phyloP scores from a whole-genome alignment of 345 rosid genomes.

The Salix exigua region DNA sequence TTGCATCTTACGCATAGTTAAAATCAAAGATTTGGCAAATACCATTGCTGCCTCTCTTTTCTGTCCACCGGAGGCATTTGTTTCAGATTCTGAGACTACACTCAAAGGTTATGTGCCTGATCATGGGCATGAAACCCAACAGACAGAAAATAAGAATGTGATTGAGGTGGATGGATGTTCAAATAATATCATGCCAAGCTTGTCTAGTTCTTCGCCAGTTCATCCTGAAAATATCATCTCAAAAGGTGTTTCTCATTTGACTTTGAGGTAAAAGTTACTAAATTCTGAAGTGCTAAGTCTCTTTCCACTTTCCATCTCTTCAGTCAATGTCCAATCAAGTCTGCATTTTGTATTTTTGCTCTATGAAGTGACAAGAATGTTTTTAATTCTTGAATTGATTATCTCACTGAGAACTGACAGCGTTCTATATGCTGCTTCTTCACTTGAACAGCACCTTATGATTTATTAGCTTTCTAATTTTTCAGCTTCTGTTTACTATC shows the following conservation, averaged over 20 bases:
- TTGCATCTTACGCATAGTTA: constrained; percentile 90
- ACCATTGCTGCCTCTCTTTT: constrained; percentile 85
- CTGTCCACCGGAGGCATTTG: constrained; percentile 58
- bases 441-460: neutral
- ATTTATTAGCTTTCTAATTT: neutral
- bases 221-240: constrained; percentile 32
- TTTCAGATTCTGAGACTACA: constrained; percentile 45
- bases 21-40: constrained; percentile 96
- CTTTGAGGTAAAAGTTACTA: constrained; percentile 58
- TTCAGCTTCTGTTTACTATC: neutral
- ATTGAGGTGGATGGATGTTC: constrained; percentile 31
- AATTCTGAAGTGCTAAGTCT: neutral
- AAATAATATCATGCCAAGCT: constrained; percentile 29
- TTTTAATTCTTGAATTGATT: neutral
- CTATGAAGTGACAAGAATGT: neutral
- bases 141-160: constrained; percentile 30
- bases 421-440: neutral
- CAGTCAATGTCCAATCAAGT: neutral
- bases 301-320: neutral
- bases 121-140: constrained; percentile 41
- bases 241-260: constrained; percentile 33
- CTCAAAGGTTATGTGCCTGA: constrained; percentile 48
- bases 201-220: constrained; percentile 37
- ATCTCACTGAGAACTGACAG: neutral
- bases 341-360: neutral